Base-by-base conservation (phyloP, 1,139 yeast genomes). In the Candida labiduridarum region DNA sequence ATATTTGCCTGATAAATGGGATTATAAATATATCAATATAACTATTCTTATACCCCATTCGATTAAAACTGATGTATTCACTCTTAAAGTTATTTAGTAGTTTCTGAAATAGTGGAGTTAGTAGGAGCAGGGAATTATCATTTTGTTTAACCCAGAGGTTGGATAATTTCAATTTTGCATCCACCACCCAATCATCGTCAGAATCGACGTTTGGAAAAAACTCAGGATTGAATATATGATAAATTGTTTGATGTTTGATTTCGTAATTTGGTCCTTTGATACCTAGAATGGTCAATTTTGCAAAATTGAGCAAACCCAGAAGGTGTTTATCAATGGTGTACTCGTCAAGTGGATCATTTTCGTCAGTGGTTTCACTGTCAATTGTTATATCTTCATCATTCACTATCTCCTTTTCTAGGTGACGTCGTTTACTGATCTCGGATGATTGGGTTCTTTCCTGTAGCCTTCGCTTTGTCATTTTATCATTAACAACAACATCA, bases 161-260 rank as follows among this genome's bases (percentile, higher is more conserved):
- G 25, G 59, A 56, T 19, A 67, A 49, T 9, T 54, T 50, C 22
- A 64, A 55, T 22, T 60, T 55, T 4, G 60, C 59, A 35, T 62
- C 61, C 0, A 73, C 74, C 22, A 58, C 50, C 79, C 80, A 76
- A 49, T 74, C 77, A 47, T 74, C 76, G 56, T 75, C 80, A 0
- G 76, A 68, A 52, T 75, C 79, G 25, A 71, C 65, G 49, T 76
- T 75, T 41, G 80, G 79, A 50, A 71, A 76, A 58, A 73, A 74
- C 48, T 74, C 74, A 15, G 81, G 81, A 56, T 76, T 75, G 18
- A 76, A 61, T n/a, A 76, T 75, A 53, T 76, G 80, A 49, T 75
- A 64, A 67, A 75, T 70, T 52, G 74, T 75, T 54, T 76, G 81
- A 50, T 75, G 79, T 46, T 66, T 68, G 50, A 74, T 65, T 18